phyloP scores from a whole-genome alignment of 108 stramenopile genomes.

The Fragilaria radians region DNA sequence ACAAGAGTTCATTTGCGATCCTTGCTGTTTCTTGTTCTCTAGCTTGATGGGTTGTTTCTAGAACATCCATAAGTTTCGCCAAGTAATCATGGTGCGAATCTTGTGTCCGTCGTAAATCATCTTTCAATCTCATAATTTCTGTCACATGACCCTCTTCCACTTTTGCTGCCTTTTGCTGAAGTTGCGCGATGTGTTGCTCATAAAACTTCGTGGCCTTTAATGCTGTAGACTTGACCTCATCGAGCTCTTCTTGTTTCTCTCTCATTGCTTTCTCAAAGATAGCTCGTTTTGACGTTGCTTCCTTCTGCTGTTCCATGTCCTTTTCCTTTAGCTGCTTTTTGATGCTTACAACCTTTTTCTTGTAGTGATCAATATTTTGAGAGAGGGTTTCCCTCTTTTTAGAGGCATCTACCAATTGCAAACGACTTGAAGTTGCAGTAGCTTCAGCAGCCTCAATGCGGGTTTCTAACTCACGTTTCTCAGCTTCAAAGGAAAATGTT shows the following conservation, averaged over 20 bases:
- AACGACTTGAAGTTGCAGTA: background rate
- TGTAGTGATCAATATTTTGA: slow-evolving; percentile 8
- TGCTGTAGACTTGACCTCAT: slow-evolving; percentile 15
- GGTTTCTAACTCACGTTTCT: slow-evolving; percentile 25
- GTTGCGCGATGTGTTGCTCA: slow-evolving; percentile 16
- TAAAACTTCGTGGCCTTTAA: background rate
- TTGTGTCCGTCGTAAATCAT: slow-evolving; percentile 47
- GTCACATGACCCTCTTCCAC: slow-evolving; percentile 35
- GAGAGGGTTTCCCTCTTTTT: slow-evolving; percentile 6
- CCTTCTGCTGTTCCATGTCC: slow-evolving; percentile 25
- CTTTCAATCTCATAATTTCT: slow-evolving; percentile 38
- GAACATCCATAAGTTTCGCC: slow-evolving; percentile 51
- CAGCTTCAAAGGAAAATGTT: slow-evolving; percentile 26
- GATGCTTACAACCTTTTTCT: slow-evolving; percentile 22
- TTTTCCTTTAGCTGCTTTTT: slow-evolving; percentile 34
- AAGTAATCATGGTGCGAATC: slow-evolving; percentile 53
- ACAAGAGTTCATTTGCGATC: slow-evolving; percentile 15
- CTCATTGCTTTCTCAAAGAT: slow-evolving; percentile 26
- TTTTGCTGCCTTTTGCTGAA: slow-evolving; percentile 22
- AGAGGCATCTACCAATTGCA: slow-evolving; percentile 7
- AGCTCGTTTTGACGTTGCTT: slow-evolving; percentile 26
- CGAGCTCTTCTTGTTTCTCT: slow-evolving; percentile 26
- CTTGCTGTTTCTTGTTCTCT: slow-evolving; percentile 17
- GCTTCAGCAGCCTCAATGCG: slow-evolving; percentile 4
- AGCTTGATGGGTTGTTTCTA: slow-evolving; percentile 48